phyloP scores from a whole-genome alignment of 2,329 filamentous ascomycete species.

The Diaporthe helianthi region DNA sequence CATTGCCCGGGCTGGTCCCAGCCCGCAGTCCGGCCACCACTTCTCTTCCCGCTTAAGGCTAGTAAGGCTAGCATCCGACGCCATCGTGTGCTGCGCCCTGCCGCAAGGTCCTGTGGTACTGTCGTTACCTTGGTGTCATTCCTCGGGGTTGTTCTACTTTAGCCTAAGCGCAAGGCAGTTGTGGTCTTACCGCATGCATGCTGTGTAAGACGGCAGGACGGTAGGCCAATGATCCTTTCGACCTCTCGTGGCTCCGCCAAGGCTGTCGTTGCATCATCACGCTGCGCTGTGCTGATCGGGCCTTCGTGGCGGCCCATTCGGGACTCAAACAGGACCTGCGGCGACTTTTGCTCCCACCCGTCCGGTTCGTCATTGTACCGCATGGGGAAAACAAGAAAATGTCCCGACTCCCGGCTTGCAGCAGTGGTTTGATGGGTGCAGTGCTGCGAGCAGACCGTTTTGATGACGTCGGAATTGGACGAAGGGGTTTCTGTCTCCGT shows the following conservation, averaged over 20 bases:
- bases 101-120: neutral
- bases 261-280: slow-evolving; percentile 17
- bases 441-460: neutral
- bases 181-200: neutral
- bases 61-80: neutral
- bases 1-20: neutral
- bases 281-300: neutral
- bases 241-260: slow-evolving; percentile 15
- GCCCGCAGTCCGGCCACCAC: neutral
- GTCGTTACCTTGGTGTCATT: neutral
- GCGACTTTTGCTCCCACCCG: too few species aligned
- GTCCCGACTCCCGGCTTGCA: neutral
- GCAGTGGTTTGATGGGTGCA: neutral
- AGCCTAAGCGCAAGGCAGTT: neutral
- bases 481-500: neutral
- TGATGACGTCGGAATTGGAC: slow-evolving; percentile 9
- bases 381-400: neutral
- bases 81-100: slow-evolving; percentile 8
- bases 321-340: neutral
- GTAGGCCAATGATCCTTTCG: too few species aligned
- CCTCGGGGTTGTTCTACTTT: neutral
- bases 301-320: too few species aligned
- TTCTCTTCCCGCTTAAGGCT: neutral
- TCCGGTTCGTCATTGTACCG: neutral
- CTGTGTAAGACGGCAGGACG: too few species aligned